Conservation (phyloP, 2,329 filamentous ascomycete genomes). For the Pestalotiopsis fici region DNA sequence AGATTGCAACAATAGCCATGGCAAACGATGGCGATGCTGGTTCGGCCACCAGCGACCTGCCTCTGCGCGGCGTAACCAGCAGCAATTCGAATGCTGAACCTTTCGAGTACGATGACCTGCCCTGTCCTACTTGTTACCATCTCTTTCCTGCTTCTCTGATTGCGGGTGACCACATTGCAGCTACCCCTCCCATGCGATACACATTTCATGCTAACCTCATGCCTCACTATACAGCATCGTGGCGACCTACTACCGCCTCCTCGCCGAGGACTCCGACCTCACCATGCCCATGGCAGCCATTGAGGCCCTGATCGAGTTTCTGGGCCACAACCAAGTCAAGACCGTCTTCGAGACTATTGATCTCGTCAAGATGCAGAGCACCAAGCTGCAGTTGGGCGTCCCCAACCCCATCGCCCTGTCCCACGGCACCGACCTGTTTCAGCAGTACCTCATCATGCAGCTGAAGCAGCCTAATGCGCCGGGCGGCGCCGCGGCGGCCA, state of each 20-base stretch:
- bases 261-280: constrained; percentile 72
- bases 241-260: constrained; percentile 53
- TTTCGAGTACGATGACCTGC: constrained; percentile 10
- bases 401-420: constrained; percentile 89
- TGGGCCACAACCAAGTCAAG: constrained; percentile 75
- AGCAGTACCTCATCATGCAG: constrained; percentile 84
- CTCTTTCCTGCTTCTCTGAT: not conserved
- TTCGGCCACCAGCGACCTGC: constrained; percentile 7
- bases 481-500: not conserved
- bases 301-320: constrained; percentile 84
- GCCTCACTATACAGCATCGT: constrained; percentile 47
- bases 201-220: not conserved
- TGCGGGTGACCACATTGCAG: not conserved
- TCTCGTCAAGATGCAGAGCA: constrained; percentile 75
- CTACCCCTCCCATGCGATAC: not conserved
- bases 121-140: not conserved
- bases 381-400: constrained; percentile 74
- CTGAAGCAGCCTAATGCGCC: constrained; percentile 55
- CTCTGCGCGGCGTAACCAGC: constrained; percentile 10
- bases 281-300: constrained; percentile 97
- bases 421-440: constrained; percentile 93
- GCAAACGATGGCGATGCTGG: constrained; percentile 1
- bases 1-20: not conserved
- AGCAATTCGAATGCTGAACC: constrained; percentile 11
- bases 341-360: constrained; percentile 95